Evolutionary conservation across 305 asterid genomes (phyloP), one percentile per base, ranked within the genome.

Genomic region (Fraxinus latifolia): DNA sequence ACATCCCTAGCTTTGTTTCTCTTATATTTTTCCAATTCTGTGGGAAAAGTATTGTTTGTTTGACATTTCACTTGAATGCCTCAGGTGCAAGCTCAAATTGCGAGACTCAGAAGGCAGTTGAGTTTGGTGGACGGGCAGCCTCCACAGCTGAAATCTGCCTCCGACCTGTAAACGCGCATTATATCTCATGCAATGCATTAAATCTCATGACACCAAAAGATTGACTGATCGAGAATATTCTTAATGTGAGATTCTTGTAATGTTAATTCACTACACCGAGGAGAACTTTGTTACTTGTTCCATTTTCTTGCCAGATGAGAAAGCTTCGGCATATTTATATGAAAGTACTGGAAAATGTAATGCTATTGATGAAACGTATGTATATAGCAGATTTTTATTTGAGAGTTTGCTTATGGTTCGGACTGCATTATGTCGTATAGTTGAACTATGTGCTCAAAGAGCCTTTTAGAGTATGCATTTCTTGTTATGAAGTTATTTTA

Each of bases 91-190:
- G 60, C 60, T 47, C 60, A 47, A 15, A 47, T 47, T 47, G 60
- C 60, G 1, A 47, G 19, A 47, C 60, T 47, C 21, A 47, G 60
- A 47, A 47, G 60, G 60, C 60, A 47, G 60, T 47, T 47, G 60
- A 93, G 89, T 80, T 76, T 88, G 85, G 71, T 91, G 75, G 96
- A 92, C 67, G 94, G 89, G 84, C 85, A 34, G 78, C 89, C 92
- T 65, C 97, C 37, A 68, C 74, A 27, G 74, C 74, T 29, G 19
- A 68, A 68, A 47, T 14, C 74, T 68, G 37, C 74, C 6, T 27
- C 74, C 9, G 74, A 68, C 36, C 74, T 29, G 37, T 68, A 68
- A 68, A 68, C 14, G 17, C 9, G 3, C 74, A 68, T 68, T 14
- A 25, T 27, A 60, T 60, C 15, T 60, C 70, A 60, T 60, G 79